These are phyloP conservation scores for Dissophora ornata DNA, from an alignment of 192 early-diverging fungal genomes.

Conservation along the genomic window DNA sequence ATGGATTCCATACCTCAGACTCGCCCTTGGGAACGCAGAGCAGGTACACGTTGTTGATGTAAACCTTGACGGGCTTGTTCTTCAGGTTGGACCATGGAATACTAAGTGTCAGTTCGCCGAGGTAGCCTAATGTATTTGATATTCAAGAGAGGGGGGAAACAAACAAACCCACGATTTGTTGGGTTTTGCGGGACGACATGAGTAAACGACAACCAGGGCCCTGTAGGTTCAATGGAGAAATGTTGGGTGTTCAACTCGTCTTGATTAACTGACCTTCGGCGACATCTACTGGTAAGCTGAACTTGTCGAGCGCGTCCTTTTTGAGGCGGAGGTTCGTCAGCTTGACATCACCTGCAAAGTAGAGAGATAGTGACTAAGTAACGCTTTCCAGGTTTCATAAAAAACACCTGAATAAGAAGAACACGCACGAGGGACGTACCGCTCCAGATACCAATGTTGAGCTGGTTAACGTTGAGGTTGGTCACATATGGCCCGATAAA, in stretches of 20 bases:
- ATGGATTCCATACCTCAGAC: constrained; percentile 59
- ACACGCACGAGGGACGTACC: constrained; percentile 73
- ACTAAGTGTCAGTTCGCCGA: constrained; percentile 91
- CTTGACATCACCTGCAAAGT: constrained; percentile 89
- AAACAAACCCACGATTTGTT: too few relatives aligned
- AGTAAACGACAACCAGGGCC: too few relatives aligned
- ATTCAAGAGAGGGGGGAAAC: background rate
- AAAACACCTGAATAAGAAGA: too few relatives aligned
- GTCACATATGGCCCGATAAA: constrained; percentile 96
- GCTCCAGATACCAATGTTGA: constrained; percentile 95
- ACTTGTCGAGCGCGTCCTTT: constrained; percentile 91
- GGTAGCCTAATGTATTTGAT: constrained; percentile 70
- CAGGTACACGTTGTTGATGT: constrained; percentile 89
- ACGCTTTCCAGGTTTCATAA: too few relatives aligned
- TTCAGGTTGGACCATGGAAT: constrained; percentile 98
- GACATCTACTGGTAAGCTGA: constrained; percentile 94
- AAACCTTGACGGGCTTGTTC: constrained; percentile 90
- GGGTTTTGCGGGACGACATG: too few relatives aligned
- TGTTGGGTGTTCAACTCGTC: too few relatives aligned
- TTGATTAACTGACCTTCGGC: constrained; percentile 72
- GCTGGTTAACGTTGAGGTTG: constrained; percentile 93
- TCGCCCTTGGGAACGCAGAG: constrained; percentile 86
- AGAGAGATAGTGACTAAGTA: background rate
- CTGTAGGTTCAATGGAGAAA: too few relatives aligned
- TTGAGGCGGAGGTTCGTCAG: constrained; percentile 90